Base-by-base conservation (phyloP, 2,329 filamentous ascomycete species). In the Trichoderma arundinaceum region DNA sequence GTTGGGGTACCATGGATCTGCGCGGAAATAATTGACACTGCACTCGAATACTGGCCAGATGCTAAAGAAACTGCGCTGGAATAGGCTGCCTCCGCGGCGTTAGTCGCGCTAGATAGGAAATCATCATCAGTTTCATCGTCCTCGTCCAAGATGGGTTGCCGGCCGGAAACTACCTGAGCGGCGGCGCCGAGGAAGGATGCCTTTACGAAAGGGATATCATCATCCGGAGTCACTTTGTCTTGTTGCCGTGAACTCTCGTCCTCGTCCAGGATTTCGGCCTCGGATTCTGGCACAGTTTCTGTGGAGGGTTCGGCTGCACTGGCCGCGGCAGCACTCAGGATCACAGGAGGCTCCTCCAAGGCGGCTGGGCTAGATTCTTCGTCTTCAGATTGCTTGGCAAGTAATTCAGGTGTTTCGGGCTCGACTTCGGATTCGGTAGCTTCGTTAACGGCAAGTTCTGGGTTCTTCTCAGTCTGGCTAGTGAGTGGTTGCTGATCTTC, bases 1-100 rank as follows among this genome's bases (percentile, higher is more conserved):
- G 90, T 86, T 1, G 89, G 86, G 1, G 88, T 88, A 38, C 90
- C 90, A 33, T 86, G 87, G 44, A 92, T 83, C 71, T 91, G 85
- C 4, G 82, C 84, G 1, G 89, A 92, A 1, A 91, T 81, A 32
- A 86, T 82, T 1, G 89, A 89, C 71, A 88, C 86, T 9, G 90
- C 91, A 22, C 86, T 86, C 0, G 84, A 84, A 70, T 91, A 92
- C 62, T 90, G 88, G 46, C 86, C 82, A n/a, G 87, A 86, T 4
- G 91, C 91, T 46, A 84, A 80, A 49, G 84, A 85, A 9, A 91
- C 77, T 19, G 90, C 91, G 28, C 84, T 84, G 8, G 84, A 85
- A 75, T 92, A 93, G 7, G 84, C 86, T 7, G 83, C 82, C 67
- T 83, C 80, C 4, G 84, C 83, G 15, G 82, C 80, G 28, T 78